Percentiles rank a stretch among this genome's conserved stretches.
These are phyloP conservation scores for Actinomucor elegans DNA, from an alignment of 371 early-diverging fungal genomes.

Conservation along the genomic window DNA sequence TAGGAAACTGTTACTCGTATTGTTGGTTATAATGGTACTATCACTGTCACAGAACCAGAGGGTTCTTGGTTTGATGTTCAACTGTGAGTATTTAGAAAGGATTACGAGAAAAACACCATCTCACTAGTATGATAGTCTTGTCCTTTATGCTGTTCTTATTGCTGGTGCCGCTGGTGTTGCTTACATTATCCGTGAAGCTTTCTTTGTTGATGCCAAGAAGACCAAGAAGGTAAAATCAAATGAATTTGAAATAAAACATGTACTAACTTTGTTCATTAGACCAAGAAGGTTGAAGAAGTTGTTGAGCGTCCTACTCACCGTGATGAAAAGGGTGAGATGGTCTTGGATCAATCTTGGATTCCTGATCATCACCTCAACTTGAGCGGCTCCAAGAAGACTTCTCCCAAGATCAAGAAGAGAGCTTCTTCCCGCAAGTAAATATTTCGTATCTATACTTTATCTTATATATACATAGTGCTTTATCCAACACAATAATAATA, in stretches of 20 bases:
- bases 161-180: slow-evolving; percentile 43
- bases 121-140: slow-evolving; percentile 20
- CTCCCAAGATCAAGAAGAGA: slow-evolving; percentile 50
- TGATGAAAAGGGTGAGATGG: slow-evolving; percentile 52
- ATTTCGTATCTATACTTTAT: not conserved
- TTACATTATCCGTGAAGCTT: slow-evolving; percentile 45
- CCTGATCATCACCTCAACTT: slow-evolving; percentile 43
- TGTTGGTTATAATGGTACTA: slow-evolving; percentile 43
- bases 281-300: slow-evolving; percentile 33
- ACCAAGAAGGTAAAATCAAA: slow-evolving; percentile 22
- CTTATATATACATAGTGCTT: not conserved
- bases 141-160: slow-evolving; percentile 45
- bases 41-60: slow-evolving; percentile 47
- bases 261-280: slow-evolving; percentile 3
- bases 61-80: slow-evolving; percentile 47
- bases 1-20: slow-evolving; percentile 40
- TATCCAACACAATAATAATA: not conserved
- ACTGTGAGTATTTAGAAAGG: slow-evolving; percentile 35
- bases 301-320: slow-evolving; percentile 44
- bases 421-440: slow-evolving; percentile 19
- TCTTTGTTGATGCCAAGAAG: slow-evolving; percentile 39
- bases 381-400: slow-evolving; percentile 33
- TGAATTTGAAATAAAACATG: not conserved
- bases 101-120: no score
- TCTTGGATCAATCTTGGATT: slow-evolving; percentile 54